Evolutionary conservation across 805 yeast species (phyloP), one percentile per base, ranked within the genome.

Genomic region (Nakazawaea siamensis): DNA sequence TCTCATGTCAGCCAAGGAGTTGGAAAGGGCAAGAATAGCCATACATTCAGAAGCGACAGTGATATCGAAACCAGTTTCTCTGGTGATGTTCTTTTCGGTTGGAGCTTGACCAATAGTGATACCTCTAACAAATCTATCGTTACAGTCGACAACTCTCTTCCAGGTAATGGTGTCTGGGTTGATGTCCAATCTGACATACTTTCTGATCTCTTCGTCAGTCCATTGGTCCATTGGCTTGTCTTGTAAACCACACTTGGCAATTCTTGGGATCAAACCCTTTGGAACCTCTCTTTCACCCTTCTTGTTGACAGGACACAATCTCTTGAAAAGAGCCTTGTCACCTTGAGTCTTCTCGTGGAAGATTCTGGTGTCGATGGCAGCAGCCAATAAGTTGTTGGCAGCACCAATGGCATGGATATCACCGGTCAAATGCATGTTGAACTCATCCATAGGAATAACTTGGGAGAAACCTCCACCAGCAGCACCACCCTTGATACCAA

Each of bases 401-500:
- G 87, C 87, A 33, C 87, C 77, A 41, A 90, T 87, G 30, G 97
- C 97, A 60, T 90, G 97, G 46, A 90, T 90, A 57, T 90, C 98
- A 55, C 97, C 97, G 33, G 97, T 90, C 46, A 90, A 69, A 57
- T 90, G 97, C 84, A 92, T 76, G 66, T 92, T 90, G 69, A 90
- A 90, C 62, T 90, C 97, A 60, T 90, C 98, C 97, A 90, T 90
- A 34, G 97, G 97, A 49, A 90, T 88, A 30, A 90, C 97, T 63
- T 90, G 97, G 2, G 97, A 73, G 60, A 87, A 90, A 31, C 97
- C 97, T 55, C 97, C 98, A 49, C 98, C 98, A 14, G 97, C 97
- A 39, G 98, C 98, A 59, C 97, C 97, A 52, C 98, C 98, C 64
- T 90, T 90, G 50, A 90, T 87, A 58, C 98, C 98, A 51, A 90